Evolutionary conservation across 1,284 basidiomycete species (phyloP).

Genomic region (Calocybe gambosa): DNA sequence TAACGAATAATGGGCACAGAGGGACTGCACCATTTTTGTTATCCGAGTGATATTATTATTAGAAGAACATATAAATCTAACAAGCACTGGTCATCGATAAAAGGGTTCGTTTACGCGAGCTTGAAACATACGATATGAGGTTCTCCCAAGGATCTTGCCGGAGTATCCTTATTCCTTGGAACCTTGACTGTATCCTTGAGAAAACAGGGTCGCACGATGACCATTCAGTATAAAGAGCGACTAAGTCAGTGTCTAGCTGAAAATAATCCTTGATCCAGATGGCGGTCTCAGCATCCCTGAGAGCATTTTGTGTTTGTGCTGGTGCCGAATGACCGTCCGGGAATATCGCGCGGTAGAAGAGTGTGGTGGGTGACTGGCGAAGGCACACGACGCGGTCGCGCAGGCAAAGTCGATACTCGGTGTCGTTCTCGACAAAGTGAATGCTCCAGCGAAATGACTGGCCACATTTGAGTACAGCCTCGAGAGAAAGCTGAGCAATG

Average conservation of each 20-base stretch:
- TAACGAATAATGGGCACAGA: conserved; percentile 68
- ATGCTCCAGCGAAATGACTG: conserved; percentile 77
- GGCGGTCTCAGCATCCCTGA: conserved; percentile 57
- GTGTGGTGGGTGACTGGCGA: conserved; percentile 59
- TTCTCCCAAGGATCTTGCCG: conserved; percentile 97
- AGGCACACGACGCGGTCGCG: conserved; percentile 80
- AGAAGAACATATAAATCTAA: conserved; percentile 94
- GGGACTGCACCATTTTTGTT: conserved; percentile 79
- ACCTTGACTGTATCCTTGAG: conserved; percentile 52
- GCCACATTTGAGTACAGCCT: conserved; percentile 71
- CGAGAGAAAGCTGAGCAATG: conserved; percentile 59
- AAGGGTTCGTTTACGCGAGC: not conserved
- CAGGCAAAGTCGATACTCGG: conserved; percentile 71
- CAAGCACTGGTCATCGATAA: not conserved
- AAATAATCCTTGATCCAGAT: conserved; percentile 87
- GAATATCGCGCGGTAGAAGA: conserved; percentile 73
- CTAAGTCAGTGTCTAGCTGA: conserved; percentile 75
- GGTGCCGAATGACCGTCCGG: conserved; percentile 35
- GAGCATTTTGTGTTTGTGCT: conserved; percentile 28
- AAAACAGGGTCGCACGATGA: conserved; percentile 72
- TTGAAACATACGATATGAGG: conserved; percentile 70
- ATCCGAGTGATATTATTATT: conserved; percentile 96
- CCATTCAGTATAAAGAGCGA: conserved; percentile 80
- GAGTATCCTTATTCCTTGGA: conserved; percentile 65
- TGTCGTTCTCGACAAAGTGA: conserved; percentile 25